Percentiles rank a stretch among this genome's conserved stretches.
Evolutionary conservation across 129 eudicot species (phyloP).

Genomic region (Pulicaria dysenterica): DNA sequence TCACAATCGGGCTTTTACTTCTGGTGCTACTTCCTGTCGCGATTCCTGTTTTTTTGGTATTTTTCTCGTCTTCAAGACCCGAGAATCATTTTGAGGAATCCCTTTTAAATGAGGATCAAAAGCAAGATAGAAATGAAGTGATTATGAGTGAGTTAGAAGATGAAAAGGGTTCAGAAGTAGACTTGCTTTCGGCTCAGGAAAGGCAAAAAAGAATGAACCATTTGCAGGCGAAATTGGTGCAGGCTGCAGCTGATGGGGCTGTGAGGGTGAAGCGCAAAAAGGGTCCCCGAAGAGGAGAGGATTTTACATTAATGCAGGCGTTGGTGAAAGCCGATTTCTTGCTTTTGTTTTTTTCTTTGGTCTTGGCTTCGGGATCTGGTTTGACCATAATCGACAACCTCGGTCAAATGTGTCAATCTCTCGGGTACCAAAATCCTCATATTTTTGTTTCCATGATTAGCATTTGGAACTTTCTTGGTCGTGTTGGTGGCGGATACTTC

Average conservation of each 20-base stretch:
- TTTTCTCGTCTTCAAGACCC: slow-evolving; percentile 30
- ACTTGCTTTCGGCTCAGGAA: slow-evolving; percentile 40
- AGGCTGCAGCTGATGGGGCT: slow-evolving; percentile 71
- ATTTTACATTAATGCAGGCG: slow-evolving; percentile 61
- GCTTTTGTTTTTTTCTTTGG: slow-evolving; percentile 67
- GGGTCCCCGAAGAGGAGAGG: slow-evolving; percentile 73
- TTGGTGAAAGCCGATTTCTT: slow-evolving; percentile 67
- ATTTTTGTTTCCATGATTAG: slow-evolving; percentile 72
- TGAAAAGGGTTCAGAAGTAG: slow-evolving; percentile 40
- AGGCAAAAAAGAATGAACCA: slow-evolving; percentile 53
- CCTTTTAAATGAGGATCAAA: slow-evolving; percentile 40
- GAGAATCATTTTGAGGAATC: slow-evolving; percentile 39
- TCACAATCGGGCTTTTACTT: slow-evolving; percentile 43
- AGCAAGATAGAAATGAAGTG: slow-evolving; percentile 40
- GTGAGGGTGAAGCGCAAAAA: slow-evolving; percentile 48
- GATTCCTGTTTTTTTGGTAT: slow-evolving; percentile 48
- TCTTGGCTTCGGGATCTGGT: slow-evolving; percentile 70
- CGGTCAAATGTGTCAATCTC: slow-evolving; percentile 72
- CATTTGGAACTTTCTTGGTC: slow-evolving; percentile 80
- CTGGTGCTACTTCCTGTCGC: slow-evolving; percentile 48
- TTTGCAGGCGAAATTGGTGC: slow-evolving; percentile 58
- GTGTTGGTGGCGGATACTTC: slow-evolving; percentile 76
- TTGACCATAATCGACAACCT: slow-evolving; percentile 66
- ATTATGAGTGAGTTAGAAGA: slow-evolving; percentile 55
- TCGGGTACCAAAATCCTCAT: slow-evolving; percentile 57